Conservation (phyloP, 129 eudicot genomes). For the Oenanthe sinensis region DNA sequence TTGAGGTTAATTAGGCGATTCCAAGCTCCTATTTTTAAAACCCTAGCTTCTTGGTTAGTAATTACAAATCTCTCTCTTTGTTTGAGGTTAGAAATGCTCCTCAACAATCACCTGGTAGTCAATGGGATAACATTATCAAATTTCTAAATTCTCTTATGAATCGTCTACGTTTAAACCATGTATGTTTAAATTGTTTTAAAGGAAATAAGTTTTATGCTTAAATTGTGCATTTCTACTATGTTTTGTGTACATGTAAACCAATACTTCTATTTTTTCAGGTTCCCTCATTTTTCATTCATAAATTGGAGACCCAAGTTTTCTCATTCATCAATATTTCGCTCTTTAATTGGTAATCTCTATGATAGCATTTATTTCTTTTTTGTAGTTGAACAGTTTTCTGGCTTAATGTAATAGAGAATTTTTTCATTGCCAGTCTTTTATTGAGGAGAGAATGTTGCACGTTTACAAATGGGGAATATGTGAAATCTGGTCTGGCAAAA, state of each 20-base stretch:
- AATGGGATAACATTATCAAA: no score
- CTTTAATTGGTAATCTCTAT: conserved; percentile 67
- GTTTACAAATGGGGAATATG: no score
- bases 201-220: background rate
- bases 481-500: no score
- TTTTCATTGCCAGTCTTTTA: conserved; percentile 52
- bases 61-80: no score
- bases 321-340: conserved; percentile 92
- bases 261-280: conserved; percentile 42
- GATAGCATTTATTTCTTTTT: background rate
- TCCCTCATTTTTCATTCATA: conserved; percentile 94
- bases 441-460: conserved; percentile 97
- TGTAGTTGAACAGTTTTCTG: background rate
- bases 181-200: conserved; percentile 17
- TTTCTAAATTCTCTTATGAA: no score
- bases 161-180: no score
- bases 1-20: no score
- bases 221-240: background rate
- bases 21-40: no score
- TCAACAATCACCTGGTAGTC: no score
- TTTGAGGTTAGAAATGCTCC: no score
- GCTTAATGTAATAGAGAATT: background rate
- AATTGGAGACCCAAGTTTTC: conserved; percentile 93
- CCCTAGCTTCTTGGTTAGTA: no score
- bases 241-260: conserved; percentile 2